Base-by-base conservation (phyloP, 2,329 filamentous ascomycete species). In the Didymella lethalis region DNA sequence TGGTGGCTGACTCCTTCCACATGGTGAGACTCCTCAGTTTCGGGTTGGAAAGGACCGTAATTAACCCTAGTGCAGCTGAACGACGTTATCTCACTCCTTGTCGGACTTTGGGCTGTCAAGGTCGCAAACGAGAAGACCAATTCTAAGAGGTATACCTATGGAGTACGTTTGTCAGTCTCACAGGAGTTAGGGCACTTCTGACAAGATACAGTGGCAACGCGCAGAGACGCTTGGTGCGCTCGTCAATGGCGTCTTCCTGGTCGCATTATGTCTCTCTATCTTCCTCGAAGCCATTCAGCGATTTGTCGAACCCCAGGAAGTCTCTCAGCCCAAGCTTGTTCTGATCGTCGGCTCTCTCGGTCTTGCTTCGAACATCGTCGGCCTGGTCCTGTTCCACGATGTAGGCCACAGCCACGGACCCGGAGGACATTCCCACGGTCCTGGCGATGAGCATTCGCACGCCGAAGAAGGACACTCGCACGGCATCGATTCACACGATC, bases 1-100 rank as follows among this genome's bases (percentile, higher is more conserved):
- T 99, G 59, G 93, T 96, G 74, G 95, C 95, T 53, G 95, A 99
- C 81, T 93, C 95, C 60, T 99, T 99, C 78, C 95, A 99, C 80
- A 99, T 99, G 95, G 90, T 92, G 75, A 69, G 84, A 23, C 46
- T 34, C 12, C 40, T 36, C 53, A 44, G 45, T 46, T 32, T 26
- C 53, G 38, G 56, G 57, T 66, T 68, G 57, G 68, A 57, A 54
- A 40, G 31, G 20, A 32, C n/a, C 18, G 11, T 41, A 26, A 23
- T 36, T 60, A 48, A 60, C 23, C 11, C 2, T 25, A 10, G 31
- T 53, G 23, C 53, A 93, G 90, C 84, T 99, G 61, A 99, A 99
- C 82, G 95, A 99, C 86, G 95, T 99, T 69, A 89, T 99, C 61
- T 98, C 95, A 1, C 83, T 99, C 14, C 85, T 89, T 56, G 94